Conservation (phyloP, 2,329 filamentous ascomycete genomes). For the Aspergillus costaricaensis region DNA sequence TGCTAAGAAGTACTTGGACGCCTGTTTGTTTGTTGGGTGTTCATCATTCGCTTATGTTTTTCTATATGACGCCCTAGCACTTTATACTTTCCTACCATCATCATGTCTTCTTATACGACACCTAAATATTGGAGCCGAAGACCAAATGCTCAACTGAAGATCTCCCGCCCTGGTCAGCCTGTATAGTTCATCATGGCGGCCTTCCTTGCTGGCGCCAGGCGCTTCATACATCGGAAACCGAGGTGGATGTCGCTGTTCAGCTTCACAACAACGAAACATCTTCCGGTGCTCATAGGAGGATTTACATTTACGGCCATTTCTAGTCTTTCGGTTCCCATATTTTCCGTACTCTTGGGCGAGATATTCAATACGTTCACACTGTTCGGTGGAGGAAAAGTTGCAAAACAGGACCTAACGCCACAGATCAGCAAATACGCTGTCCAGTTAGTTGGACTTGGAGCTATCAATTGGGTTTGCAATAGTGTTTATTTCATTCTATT, state of each 20-base stretch:
- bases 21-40: background rate
- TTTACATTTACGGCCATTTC: slow-evolving; percentile 59
- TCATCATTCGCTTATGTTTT: background rate
- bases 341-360: slow-evolving; percentile 71
- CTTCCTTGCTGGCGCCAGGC: background rate
- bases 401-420: slow-evolving; percentile 54
- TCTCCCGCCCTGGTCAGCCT: background rate
- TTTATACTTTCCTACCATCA: background rate
- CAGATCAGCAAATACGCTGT: slow-evolving; percentile 63
- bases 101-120: background rate
- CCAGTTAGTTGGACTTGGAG: slow-evolving; percentile 64
- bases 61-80: background rate
- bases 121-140: slow-evolving; percentile 17
- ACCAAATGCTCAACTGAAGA: slow-evolving; percentile 2
- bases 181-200: slow-evolving; percentile 2
- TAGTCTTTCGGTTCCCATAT: slow-evolving; percentile 64
- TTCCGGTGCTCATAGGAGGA: slow-evolving; percentile 56
- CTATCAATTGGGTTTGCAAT: slow-evolving; percentile 67
- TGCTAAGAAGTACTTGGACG: background rate
- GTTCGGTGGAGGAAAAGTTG: slow-evolving; percentile 61
- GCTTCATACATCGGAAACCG: slow-evolving; percentile 11
- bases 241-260: slow-evolving; percentile 65
- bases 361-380: slow-evolving; percentile 72
- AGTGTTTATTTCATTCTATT: slow-evolving; percentile 69
- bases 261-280: slow-evolving; percentile 68